Evolutionary conservation across 106 monocot genomes (phyloP).

Genomic region (Dioscorea zingiberensis): DNA sequence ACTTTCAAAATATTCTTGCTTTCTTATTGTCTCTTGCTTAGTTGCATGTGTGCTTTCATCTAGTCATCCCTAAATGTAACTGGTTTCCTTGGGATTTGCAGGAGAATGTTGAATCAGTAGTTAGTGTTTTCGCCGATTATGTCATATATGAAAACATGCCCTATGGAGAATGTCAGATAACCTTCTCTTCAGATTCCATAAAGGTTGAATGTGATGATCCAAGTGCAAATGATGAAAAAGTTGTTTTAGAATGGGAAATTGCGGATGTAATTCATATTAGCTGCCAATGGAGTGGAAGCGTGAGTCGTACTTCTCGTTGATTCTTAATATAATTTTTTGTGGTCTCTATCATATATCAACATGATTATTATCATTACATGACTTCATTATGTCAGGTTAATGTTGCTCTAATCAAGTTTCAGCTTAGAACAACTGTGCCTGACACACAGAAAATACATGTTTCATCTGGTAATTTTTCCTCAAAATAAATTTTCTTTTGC

Average conservation of each 20-base stretch:
- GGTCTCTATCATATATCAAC: neutral
- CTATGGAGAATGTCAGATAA: constrained; percentile 28
- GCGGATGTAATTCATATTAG: constrained; percentile 40
- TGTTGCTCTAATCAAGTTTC: neutral
- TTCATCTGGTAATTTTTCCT: neutral
- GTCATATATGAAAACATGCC: constrained; percentile 21
- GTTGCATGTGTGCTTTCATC: neutral
- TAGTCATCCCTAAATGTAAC: neutral
- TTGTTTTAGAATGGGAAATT: constrained; percentile 26
- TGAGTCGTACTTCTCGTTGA: constrained; percentile 25
- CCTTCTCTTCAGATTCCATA: constrained; percentile 45
- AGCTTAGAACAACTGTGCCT: neutral
- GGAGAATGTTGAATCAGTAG: constrained; percentile 20
- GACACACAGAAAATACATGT: neutral
- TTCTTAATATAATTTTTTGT: neutral
- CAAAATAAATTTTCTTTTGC: neutral
- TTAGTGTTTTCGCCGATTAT: constrained; percentile 43
- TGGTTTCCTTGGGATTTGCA: constrained; percentile 14
- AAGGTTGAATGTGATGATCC: constrained; percentile 38
- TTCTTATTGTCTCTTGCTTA: neutral
- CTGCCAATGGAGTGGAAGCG: constrained; percentile 40
- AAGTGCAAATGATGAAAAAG: constrained; percentile 31
- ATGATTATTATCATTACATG: neutral
- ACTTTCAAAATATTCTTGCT: neutral
- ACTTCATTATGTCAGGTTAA: neutral